Base-by-base conservation (phyloP, 148 eudicot species). In the Silene conica region DNA sequence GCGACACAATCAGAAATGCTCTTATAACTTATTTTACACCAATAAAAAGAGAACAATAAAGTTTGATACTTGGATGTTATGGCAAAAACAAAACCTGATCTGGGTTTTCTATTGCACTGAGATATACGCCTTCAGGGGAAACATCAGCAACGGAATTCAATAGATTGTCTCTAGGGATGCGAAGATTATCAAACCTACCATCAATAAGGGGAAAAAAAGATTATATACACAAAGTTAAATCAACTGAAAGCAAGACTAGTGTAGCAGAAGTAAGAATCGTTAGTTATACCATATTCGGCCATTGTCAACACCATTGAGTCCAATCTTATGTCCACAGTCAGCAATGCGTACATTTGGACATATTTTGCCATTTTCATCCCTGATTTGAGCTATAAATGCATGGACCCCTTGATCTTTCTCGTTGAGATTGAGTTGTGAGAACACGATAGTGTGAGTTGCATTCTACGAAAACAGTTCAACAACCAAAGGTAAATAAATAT, bases 271-370 rank as follows among this genome's bases (percentile, higher is more conserved):
- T 13, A 15, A 13, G 50, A 16, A 21, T 26, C 28, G 67, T 26
- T 22, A 45, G 26, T 66, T 85, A 94, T 85, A 94, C 98, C 97
- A 95, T 74, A 95, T 85, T 70, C 98, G 89, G 63, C 96, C 97
- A 81, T 95, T 95, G 78, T 92, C 98, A 63, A 95, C 98, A 73
- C 98, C 97, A 82, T 95, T 92, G 68, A 92, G 88, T 62, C 98
- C 98, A 83, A 90, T 89, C 85, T 95, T 95, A 82, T 95, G 98
- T 70, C 97, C 97, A 79, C 98, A 95, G 82, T 95, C 98, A 69
- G 97, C 92, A 67, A 95, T 87, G 14, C 89, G 88, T 70, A 95
- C 71, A 76, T 90, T 92, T 55, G 92, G 96, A 82, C 93, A 86
- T 56, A 95, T 59, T 52, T 87, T 86, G 45, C 93, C 96, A 79